phyloP scores from a whole-genome alignment of 2,329 filamentous ascomycete species.

The Fusarium sulawesiense region DNA sequence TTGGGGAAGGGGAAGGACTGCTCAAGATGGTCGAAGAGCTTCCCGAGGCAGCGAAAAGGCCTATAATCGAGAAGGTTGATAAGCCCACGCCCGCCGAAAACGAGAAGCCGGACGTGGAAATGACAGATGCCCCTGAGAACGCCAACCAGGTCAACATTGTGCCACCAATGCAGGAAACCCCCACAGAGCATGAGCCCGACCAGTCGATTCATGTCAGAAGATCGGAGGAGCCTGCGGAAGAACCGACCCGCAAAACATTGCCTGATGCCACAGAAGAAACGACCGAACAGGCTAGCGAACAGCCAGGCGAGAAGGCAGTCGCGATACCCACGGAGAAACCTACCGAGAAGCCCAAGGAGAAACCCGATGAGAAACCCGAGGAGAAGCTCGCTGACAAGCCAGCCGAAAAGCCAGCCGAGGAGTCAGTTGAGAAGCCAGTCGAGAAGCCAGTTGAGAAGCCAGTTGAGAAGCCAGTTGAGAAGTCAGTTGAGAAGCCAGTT shows the following conservation, averaged over 20 bases:
- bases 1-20: conserved; percentile 59
- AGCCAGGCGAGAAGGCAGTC: neutral
- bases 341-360: neutral
- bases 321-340: conserved; percentile 1
- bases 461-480: neutral
- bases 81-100: conserved; percentile 1
- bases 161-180: conserved; percentile 4
- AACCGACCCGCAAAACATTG: neutral
- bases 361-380: neutral
- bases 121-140: conserved; percentile 38
- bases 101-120: conserved; percentile 28
- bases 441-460: neutral
- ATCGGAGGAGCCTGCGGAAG: conserved; percentile 8
- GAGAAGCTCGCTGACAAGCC: neutral
- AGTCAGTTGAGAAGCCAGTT: neutral
- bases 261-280: conserved; percentile 7
- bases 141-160: neutral
- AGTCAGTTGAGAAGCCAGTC: neutral
- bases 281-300: neutral
- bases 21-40: conserved; percentile 57
- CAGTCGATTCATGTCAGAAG: conserved; percentile 4
- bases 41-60: conserved; percentile 46
- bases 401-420: neutral
- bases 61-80: conserved; percentile 4
- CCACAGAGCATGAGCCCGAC: neutral